Percentiles rank a stretch among this genome's conserved stretches.
These are phyloP conservation scores for Brasilioporus rufonigricans DNA, from an alignment of 768 basidiomycete species.

Conservation along the genomic window DNA sequence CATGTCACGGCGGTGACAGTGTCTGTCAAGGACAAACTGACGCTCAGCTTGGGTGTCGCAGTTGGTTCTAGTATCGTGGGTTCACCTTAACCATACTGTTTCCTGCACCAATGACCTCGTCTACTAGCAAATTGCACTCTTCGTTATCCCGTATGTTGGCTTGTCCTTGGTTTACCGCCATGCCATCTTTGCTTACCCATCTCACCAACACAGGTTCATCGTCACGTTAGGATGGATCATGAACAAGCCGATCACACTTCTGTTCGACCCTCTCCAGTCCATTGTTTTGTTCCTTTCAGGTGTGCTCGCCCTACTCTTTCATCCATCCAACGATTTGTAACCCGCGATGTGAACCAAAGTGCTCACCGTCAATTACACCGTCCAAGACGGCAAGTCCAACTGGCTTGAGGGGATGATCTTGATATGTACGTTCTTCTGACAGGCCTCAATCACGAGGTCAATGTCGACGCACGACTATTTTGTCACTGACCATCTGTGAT, in stretches of 20 bases:
- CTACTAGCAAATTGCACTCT: slow-evolving; percentile 66
- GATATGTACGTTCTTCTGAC: slow-evolving; percentile 44
- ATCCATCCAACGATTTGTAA: neutral
- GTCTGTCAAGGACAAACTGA: slow-evolving; percentile 86
- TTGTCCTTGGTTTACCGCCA: neutral
- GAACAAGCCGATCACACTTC: slow-evolving; percentile 71
- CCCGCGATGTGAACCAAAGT: slow-evolving; percentile 39
- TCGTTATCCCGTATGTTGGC: slow-evolving; percentile 56
- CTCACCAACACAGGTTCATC: slow-evolving; percentile 50
- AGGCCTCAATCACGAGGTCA: too few relatives aligned
- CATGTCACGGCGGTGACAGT: slow-evolving; percentile 92
- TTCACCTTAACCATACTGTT: slow-evolving; percentile 3
- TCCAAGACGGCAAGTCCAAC: slow-evolving; percentile 86
- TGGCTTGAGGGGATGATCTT: slow-evolving; percentile 89
- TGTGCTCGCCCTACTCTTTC: slow-evolving; percentile 17
- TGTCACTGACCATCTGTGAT: slow-evolving; percentile 2
- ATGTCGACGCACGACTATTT: neutral
- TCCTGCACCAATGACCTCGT: neutral
- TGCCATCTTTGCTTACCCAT: slow-evolving; percentile 7
- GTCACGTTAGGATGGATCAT: slow-evolving; percentile 80
- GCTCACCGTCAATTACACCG: slow-evolving; percentile 80
- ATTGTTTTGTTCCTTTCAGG: slow-evolving; percentile 21
- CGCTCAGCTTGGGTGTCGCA: slow-evolving; percentile 85
- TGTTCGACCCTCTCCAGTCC: slow-evolving; percentile 89
- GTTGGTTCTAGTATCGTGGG: slow-evolving; percentile 80